Evolutionary conservation across 805 yeast genomes (phyloP).

Genomic region (Myxozyma vanderwaltii): DNA sequence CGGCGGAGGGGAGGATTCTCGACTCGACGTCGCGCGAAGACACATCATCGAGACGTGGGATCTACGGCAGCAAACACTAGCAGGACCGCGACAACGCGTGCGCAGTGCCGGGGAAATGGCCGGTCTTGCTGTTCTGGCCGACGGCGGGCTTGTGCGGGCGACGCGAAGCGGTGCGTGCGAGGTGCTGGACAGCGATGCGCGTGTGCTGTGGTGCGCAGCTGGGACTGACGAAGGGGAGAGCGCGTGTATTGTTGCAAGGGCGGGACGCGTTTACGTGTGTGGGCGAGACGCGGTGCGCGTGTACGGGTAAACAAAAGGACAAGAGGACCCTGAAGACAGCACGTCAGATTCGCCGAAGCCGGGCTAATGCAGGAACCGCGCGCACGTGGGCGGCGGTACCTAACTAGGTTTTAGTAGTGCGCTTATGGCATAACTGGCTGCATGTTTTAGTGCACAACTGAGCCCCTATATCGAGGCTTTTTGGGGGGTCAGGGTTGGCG

Average conservation of each 20-base stretch:
- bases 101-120: not conserved
- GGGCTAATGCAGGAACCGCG: constrained; percentile 6
- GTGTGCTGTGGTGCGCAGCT: not conserved
- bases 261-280: not conserved
- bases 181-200: not conserved
- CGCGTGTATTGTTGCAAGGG: too few species aligned
- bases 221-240: not conserved
- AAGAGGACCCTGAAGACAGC: not conserved
- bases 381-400: constrained; percentile 1
- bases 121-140: not conserved
- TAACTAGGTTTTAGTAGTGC: not conserved
- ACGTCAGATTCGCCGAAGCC: not conserved
- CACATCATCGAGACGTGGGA: constrained; percentile 23
- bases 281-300: too few species aligned
- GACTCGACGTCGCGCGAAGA: constrained; percentile 14
- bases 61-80: constrained; percentile 8
- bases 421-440: too few species aligned
- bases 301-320: not conserved
- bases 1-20: not conserved
- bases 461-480: too few species aligned
- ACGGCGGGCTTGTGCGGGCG: not conserved
- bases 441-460: too few species aligned
- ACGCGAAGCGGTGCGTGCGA: constrained; percentile 3
- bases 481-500: not conserved
- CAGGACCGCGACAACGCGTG: constrained; percentile 9